Base-by-base conservation (phyloP, 2,329 filamentous ascomycete genomes). In the Ampelomyces quisqualis region DNA sequence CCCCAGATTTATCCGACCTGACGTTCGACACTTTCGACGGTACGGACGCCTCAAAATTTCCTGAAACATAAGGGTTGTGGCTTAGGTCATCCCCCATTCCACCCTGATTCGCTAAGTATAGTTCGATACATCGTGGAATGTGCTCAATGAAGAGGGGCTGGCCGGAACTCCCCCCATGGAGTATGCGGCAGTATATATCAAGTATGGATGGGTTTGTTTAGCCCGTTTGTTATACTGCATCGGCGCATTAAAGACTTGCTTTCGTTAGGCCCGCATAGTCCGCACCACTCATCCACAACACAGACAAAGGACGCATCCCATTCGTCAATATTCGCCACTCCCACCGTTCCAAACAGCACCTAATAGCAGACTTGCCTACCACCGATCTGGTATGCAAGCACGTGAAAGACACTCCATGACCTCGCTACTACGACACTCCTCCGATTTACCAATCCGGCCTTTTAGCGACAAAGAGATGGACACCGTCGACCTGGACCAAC, bases 401-500 rank as follows among this genome's bases (percentile, higher is more conserved):
- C 55, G 53, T 55, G 53, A 64, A 58, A 56, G 49, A 47, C 44
- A 46, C 20, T 37, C 45, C 42, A 62, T 63, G 56, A 43, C 58
- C 30, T 60, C 55, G 44, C 38, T 63, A 51, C 49, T 62, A 40
- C 55, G 45, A 40, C 52, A 49, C 37, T 49, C 50, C 31, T 40
- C 54, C 34, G 51, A 56, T 32, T 42, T 62, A 64, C 59, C 68
- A 43, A 71, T 73, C 59, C 72, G 71, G 64, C 54, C 73, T 51
- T 65, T 72, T 54, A 65, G 68, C 61, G 70, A 76, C 69, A 79
- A 77, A 74, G 71, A 71, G 45, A 65, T 69, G 57, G 73, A 76
- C 41, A 76, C 76, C 70, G 73, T 77, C 53, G 79, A 81, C 60
- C 72, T 79, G 45, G 77, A 78, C 67, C 77, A 78, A 63, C 73